Evolutionary conservation across 805 yeast genomes (phyloP), one percentile per base, ranked within the genome.

Genomic region (Teunomyces funiuensis): DNA sequence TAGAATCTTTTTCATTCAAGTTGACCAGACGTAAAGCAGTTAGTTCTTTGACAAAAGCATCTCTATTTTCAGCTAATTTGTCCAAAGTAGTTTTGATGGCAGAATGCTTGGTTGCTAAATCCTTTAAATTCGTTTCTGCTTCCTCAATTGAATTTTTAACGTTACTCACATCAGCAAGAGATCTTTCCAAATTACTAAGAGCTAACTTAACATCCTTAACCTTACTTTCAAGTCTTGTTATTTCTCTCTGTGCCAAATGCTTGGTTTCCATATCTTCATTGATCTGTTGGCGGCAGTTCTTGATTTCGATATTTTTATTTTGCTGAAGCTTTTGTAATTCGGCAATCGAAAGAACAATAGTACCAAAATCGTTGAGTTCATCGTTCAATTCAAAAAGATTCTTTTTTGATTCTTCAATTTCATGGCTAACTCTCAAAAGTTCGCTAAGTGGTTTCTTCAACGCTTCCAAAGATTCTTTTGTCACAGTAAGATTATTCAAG

Each of bases 131-230:
- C 1, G 23, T 38, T 20, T 62, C 65, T 11, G 60, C 55, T 13
- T 69, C 77, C 2, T 52, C 51, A 5, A 79, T 62, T 3, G 68
- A 52, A 17, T 53, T 63, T 40, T 64, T 60, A 40, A 76, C 52
- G 40, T 65, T 69, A 15, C 62, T 62, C 26, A 72, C 65, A 42
- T 80, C 84, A 34, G 71, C 55, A 22, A 79, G 61, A 4, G 79
- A 61, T 36, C 65, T 69, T 51, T 82, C 85, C 42, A 79, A 55
- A 33, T 74, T 71, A 48, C 79, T 76, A 18, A 85, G 74, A 2
- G 55, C 51, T 33, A 83, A 57, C 50, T 70, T 68, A 40, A 73
- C 70, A 49, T 82, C 86, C 43, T 80, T 79, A 10, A 81, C 59
- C 26, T 60, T 59, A 25, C 65, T 71, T 43, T 82, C 84, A 16